phyloP scores from a whole-genome alignment of 192 early-diverging fungal genomes.

The Mortierella antarctica region DNA sequence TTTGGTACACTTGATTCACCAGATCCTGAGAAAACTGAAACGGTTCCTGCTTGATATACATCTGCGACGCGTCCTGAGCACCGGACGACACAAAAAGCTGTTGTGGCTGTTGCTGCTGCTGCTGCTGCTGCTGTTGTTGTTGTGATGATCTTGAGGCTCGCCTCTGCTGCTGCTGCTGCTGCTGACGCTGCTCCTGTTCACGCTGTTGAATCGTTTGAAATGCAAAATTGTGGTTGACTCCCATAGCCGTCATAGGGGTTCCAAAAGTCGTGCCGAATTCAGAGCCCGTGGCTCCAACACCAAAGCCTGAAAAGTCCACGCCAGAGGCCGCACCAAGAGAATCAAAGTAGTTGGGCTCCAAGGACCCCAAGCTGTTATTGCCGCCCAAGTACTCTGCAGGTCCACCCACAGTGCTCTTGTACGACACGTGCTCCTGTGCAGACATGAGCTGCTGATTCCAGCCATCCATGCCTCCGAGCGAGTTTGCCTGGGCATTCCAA shows the following conservation, averaged over 20 bases:
- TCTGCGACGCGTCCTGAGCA: conserved; percentile 18
- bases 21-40: conserved; percentile 49
- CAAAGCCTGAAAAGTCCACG: conserved; percentile 50
- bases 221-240: conserved; percentile 10
- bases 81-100: neutral
- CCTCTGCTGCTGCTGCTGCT: conserved; percentile 14
- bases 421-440: conserved; percentile 48
- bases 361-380: conserved; percentile 43
- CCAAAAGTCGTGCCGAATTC: conserved; percentile 26
- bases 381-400: conserved; percentile 44
- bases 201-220: conserved; percentile 33
- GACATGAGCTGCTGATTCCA: conserved; percentile 54
- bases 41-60: conserved; percentile 41
- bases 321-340: conserved; percentile 19
- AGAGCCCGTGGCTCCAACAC: conserved; percentile 41
- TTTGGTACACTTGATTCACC: conserved; percentile 54
- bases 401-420: conserved; percentile 42
- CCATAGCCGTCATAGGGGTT: conserved; percentile 15
- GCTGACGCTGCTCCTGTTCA: conserved; percentile 19
- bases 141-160: neutral
- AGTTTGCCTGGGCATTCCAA: conserved; percentile 53
- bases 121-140: conserved; percentile 17
- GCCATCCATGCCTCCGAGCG: conserved; percentile 50
- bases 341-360: conserved; percentile 41
- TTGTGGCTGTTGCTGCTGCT: conserved; percentile 32